Evolutionary conservation across 164 flowering plant species (phyloP).

Genomic region (Platanus orientalis): DNA sequence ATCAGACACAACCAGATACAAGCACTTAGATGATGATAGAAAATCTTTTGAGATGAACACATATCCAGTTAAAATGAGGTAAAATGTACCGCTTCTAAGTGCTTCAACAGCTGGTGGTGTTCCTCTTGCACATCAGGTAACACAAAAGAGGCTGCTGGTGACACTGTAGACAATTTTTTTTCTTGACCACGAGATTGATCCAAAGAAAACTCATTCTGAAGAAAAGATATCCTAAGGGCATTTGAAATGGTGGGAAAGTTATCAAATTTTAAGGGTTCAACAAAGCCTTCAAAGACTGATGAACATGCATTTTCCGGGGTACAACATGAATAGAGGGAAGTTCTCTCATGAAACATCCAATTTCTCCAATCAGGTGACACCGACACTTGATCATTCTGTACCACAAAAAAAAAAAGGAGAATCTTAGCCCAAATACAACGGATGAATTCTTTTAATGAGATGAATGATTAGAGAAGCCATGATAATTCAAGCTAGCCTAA

Average conservation of each 20-base stretch:
- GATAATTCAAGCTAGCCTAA: not conserved
- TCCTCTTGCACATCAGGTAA: constrained; percentile 20
- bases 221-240: constrained; percentile 12
- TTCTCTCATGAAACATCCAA: constrained; percentile 55
- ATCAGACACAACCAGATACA: not conserved
- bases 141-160: constrained; percentile 11
- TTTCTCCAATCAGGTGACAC: constrained; percentile 58
- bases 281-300: constrained; percentile 34
- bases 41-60: not conserved
- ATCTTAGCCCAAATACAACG: not conserved
- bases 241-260: constrained; percentile 20
- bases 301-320: constrained; percentile 21
- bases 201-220: constrained; percentile 12
- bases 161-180: constrained; percentile 7
- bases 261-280: constrained; percentile 40
- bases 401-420: constrained; percentile 2
- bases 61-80: constrained; percentile 1
- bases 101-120: constrained; percentile 13
- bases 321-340: constrained; percentile 11
- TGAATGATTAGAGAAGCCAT: not conserved
- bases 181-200: constrained; percentile 13
- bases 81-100: constrained; percentile 21
- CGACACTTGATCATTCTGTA: constrained; percentile 44
- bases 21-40: not conserved
- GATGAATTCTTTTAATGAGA: not conserved